phyloP scores from a whole-genome alignment of 2,329 filamentous ascomycete genomes.

The Pseudogymnoascus sp. region DNA sequence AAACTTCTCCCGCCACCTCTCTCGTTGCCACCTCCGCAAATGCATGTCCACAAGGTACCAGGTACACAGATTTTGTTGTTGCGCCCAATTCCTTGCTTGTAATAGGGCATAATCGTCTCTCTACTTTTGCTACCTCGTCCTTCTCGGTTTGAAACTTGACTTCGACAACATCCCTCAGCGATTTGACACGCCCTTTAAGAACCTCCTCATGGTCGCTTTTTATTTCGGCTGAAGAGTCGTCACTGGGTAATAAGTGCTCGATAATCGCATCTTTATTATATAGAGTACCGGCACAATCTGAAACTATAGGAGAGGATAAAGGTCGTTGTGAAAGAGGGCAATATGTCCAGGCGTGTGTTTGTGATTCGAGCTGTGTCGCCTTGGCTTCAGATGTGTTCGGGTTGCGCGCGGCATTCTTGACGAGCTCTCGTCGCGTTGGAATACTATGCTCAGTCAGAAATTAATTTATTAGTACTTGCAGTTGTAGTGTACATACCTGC shows the following conservation, averaged over 20 bases:
- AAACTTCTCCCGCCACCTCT: constrained; percentile 61
- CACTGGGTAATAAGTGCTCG: constrained; percentile 52
- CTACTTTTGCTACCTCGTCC: constrained; percentile 35
- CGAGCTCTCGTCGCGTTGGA: constrained; percentile 88
- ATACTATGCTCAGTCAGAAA: constrained; percentile 48
- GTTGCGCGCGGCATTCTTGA: constrained; percentile 81
- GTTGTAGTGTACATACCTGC: constrained; percentile 44
- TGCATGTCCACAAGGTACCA: constrained; percentile 92
- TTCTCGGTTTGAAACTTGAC: constrained; percentile 60
- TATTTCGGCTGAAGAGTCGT: constrained; percentile 39
- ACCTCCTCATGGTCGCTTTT: constrained; percentile 52
- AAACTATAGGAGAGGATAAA: constrained; percentile 63
- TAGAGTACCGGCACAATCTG: constrained; percentile 73
- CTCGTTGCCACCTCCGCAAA: constrained; percentile 82
- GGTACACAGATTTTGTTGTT: constrained; percentile 70
- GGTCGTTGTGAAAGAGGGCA: constrained; percentile 79
- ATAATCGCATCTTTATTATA: constrained; percentile 95
- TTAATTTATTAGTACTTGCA: constrained; percentile 10
- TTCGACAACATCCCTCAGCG: constrained; percentile 78
- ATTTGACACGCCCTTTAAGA: constrained; percentile 60
- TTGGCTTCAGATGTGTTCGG: constrained; percentile 82
- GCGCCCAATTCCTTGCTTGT: constrained; percentile 82
- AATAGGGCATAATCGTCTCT: constrained; percentile 75
- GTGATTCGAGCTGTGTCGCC: constrained; percentile 76
- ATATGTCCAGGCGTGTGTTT: constrained; percentile 77